Percentiles rank a stretch among this genome's conserved stretches.
Evolutionary conservation across 345 rosid genomes (phyloP).

Genomic region (Pistacia vera): DNA sequence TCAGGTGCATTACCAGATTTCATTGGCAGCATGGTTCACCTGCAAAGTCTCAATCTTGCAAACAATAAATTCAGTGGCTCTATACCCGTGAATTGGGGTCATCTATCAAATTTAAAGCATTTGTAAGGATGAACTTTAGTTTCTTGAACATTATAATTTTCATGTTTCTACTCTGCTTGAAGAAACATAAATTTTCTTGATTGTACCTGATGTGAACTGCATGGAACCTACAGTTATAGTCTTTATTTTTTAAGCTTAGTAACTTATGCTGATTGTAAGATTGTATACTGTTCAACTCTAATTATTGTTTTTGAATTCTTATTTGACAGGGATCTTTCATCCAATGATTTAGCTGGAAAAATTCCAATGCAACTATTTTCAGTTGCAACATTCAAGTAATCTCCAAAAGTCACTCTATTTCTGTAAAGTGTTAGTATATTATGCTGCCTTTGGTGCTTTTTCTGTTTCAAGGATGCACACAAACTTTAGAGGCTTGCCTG

Average conservation of each 20-base stretch:
- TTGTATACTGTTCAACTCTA: slow-evolving; percentile 1
- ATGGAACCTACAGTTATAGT: slow-evolving; percentile 7
- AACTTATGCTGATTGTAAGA: slow-evolving; percentile 1
- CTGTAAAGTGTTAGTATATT: background rate
- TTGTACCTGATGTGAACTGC: slow-evolving; percentile 4
- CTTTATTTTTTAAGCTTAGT: background rate
- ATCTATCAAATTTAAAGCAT: slow-evolving; percentile 63
- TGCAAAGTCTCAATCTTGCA: slow-evolving; percentile 72
- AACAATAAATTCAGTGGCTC: slow-evolving; percentile 75
- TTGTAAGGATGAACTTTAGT: slow-evolving; percentile 48
- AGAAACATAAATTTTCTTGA: slow-evolving; percentile 1
- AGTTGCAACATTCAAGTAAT: slow-evolving; percentile 71
- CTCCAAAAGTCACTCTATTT: background rate
- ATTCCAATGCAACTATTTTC: slow-evolving; percentile 65
- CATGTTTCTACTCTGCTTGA: background rate
- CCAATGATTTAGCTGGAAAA: slow-evolving; percentile 64
- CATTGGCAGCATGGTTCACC: slow-evolving; percentile 59
- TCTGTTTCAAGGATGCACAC: background rate
- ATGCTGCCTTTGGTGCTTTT: background rate
- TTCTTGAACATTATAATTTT: background rate
- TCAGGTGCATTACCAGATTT: slow-evolving; percentile 74
- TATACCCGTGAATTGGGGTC: slow-evolving; percentile 70
- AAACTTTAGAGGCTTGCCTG: background rate
- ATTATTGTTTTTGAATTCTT: slow-evolving; percentile 4
- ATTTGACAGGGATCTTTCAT: slow-evolving; percentile 74